phyloP scores from a whole-genome alignment of 148 eudicot species.

The Suaeda aralocaspica region DNA sequence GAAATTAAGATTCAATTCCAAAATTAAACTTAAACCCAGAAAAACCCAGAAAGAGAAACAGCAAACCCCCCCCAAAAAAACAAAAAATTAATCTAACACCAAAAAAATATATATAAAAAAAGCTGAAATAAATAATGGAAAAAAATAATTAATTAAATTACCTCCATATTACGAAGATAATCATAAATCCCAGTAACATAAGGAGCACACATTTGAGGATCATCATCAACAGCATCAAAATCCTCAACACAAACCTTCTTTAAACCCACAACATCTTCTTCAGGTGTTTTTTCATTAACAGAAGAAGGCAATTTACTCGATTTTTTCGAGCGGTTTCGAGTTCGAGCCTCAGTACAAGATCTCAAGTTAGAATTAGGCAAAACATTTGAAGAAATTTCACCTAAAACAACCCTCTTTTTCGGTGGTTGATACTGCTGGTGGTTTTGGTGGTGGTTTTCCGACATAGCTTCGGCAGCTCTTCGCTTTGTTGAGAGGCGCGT shows the following conservation, averaged over 20 bases:
- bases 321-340: conserved; percentile 26
- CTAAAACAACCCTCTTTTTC: conserved; percentile 66
- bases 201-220: conserved; percentile 71
- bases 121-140: not conserved
- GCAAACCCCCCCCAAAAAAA: not conserved
- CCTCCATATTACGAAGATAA: conserved; percentile 83
- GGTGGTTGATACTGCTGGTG: conserved; percentile 18
- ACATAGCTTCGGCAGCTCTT: conserved; percentile 39
- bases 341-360: conserved; percentile 14
- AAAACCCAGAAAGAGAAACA: not conserved
- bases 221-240: conserved; percentile 33
- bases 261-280: conserved; percentile 21
- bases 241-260: conserved; percentile 8
- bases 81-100: not conserved
- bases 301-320: conserved; percentile 12
- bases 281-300: conserved; percentile 20
- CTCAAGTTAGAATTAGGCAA: conserved; percentile 17
- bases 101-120: no score
- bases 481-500: conserved; percentile 56
- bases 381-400: conserved; percentile 46
- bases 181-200: conserved; percentile 61
- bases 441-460: not conserved
- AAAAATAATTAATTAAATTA: conserved; percentile 25
- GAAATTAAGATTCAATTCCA: no score
- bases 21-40: no score